Evolutionary conservation across 352 stramenopile species (phyloP).

Genomic region (Globisporangium yorkense): DNA sequence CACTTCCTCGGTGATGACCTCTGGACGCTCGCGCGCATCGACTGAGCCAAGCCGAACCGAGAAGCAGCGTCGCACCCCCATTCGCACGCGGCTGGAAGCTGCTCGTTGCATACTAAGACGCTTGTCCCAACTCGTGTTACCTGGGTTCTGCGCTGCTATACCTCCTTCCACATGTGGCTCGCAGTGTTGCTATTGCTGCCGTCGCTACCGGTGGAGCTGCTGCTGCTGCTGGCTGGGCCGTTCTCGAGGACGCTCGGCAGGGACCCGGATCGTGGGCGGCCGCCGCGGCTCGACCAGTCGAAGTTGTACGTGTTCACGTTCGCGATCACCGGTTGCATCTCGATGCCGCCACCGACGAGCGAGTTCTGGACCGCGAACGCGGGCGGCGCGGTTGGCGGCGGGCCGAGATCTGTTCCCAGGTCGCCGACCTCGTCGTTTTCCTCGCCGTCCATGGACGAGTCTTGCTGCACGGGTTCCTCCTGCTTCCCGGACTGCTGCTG

Average conservation of each 20-base stretch:
- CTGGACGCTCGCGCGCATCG: slow-evolving; percentile 84
- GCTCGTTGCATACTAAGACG: too few species aligned
- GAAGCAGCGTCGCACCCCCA: too few species aligned
- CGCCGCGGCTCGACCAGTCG: slow-evolving; percentile 58
- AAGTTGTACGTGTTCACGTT: slow-evolving; percentile 81
- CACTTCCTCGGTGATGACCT: slow-evolving; percentile 97
- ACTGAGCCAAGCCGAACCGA: slow-evolving; percentile 26
- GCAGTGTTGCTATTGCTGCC: neutral
- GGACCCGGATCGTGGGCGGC: slow-evolving; percentile 28
- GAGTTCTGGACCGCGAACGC: slow-evolving; percentile 70
- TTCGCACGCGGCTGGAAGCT: too few species aligned
- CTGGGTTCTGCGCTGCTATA: slow-evolving; percentile 11
- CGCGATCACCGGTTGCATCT: slow-evolving; percentile 58
- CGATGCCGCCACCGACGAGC: slow-evolving; percentile 79
- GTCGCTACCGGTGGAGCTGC: neutral
- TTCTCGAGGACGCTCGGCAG: slow-evolving; percentile 26
- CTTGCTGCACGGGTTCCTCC: neutral
- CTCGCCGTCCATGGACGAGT: slow-evolving; percentile 7
- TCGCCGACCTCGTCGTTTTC: slow-evolving; percentile 12
- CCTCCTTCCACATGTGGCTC: slow-evolving; percentile 27
- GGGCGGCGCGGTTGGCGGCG: slow-evolving; percentile 50
- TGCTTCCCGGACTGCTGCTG: slow-evolving; percentile 4
- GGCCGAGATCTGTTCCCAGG: slow-evolving; percentile 32
- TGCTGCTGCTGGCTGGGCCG: slow-evolving; percentile 1
- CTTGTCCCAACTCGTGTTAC: too few species aligned